Percentiles rank a stretch among this genome's conserved stretches.
These are phyloP conservation scores for Stephania yunnanensis DNA, from an alignment of 164 flowering plant genomes.

Conservation along the genomic window DNA sequence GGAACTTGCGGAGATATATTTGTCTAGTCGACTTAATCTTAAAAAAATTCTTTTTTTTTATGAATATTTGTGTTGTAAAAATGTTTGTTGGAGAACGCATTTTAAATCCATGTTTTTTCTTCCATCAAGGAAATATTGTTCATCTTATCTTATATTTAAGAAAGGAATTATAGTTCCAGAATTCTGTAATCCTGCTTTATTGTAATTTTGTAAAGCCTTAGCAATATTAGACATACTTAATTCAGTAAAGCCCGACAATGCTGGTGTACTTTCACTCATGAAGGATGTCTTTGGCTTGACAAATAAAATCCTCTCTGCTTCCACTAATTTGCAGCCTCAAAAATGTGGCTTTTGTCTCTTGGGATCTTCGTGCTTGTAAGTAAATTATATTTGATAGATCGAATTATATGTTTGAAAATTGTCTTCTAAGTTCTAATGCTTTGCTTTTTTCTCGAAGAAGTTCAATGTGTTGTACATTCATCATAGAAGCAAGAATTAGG, in stretches of 20 bases:
- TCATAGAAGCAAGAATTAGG: too few relatives aligned
- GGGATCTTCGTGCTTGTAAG: conserved; percentile 64
- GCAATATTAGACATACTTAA: conserved; percentile 48
- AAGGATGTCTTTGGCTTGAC: conserved; percentile 44
- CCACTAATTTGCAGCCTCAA: conserved; percentile 20
- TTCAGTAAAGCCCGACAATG: conserved; percentile 38
- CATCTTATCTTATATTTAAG: too few relatives aligned
- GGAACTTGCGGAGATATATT: background rate
- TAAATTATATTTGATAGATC: conserved; percentile 2
- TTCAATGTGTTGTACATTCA: too few relatives aligned
- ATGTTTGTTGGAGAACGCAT: too few relatives aligned
- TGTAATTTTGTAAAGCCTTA: conserved; percentile 24
- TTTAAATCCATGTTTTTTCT: too few relatives aligned
- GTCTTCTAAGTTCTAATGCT: background rate
- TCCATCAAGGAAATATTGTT: too few relatives aligned
- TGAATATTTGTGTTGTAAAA: background rate
- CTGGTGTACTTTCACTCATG: conserved; percentile 43
- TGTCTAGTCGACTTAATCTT: too few relatives aligned
- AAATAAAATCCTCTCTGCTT: conserved; percentile 19
- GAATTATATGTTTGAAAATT: background rate
- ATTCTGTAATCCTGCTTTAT: background rate
- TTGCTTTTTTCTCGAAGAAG: background rate
- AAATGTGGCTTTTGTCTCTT: conserved; percentile 22
- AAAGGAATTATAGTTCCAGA: too few relatives aligned
- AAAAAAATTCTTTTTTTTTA: background rate